Base-by-base conservation (phyloP, 441 rosid genomes). In the Corymbia citriodora region DNA sequence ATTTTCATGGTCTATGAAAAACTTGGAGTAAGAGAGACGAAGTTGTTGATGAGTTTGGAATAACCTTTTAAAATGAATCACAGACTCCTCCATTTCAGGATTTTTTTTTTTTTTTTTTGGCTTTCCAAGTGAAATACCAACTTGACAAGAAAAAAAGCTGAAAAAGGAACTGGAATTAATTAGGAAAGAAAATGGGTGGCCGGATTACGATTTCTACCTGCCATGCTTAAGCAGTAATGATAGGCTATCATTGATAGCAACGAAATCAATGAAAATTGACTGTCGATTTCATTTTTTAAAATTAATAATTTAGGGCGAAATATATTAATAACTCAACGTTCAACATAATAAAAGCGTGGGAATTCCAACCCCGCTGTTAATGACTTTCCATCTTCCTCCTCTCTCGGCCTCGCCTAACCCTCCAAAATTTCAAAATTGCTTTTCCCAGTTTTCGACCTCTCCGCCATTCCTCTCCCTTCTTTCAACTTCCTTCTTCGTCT, bases 381-480 rank as follows among this genome's bases (percentile, higher is more conserved):
- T 79, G 53, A 79, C 85, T 11, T 65, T 40, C 83, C 50, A 18
- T 36, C 72, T 25, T n/a, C 15, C 54, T 53, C 18, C 55, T 40
- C 54, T 27, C 59, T 36, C 68, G 31, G 53, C 48, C 50, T 21
- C 61, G 61, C 68, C 33, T 48, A 40, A 40, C 1, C 88, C 72
- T 87, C 91, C 61, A 11, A 87, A 87, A 85, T 40, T 92, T 92
- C 91, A 88, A 91, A 92, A 92, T 90, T 82, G 90, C 91, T 92
- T 65, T 82, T 82, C 52, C 68, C 31, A 70, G 27, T 90, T 85
- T 94, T 94, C 91, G 95, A 90, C 91, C 91, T 74, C 92, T 95
- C 96, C 96, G 96, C 97, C 97, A 93, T 54, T 2, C 54, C 72
- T 90, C 70, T 29, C 79, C n/a, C 70, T 40, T 40, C 68, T 6